phyloP scores from a whole-genome alignment of 225 moss, liverwort and hornwort species.

The Marchantia polymorpha region DNA sequence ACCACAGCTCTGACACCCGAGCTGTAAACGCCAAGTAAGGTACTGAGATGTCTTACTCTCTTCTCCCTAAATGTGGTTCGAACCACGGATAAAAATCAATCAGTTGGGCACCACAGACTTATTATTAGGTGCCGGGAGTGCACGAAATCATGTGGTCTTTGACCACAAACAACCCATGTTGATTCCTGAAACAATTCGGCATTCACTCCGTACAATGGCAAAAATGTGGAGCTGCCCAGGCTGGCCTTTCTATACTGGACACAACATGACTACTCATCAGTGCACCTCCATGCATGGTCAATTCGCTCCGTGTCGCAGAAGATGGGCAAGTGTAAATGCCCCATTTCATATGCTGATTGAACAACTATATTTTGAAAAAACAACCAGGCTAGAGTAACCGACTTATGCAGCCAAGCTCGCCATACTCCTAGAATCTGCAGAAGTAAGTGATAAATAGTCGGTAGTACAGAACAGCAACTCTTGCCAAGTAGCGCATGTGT shows the following conservation, averaged over 20 bases:
- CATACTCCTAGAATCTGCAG: neutral
- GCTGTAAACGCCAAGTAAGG: conserved; percentile 9
- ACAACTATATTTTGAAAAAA: too few species aligned
- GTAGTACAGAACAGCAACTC: neutral
- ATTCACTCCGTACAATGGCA: neutral
- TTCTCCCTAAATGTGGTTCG: neutral
- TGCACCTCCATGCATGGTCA: neutral
- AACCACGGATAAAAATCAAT: conserved; percentile 1
- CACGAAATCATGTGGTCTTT: neutral
- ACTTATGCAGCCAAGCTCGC: neutral
- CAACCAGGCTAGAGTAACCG: neutral
- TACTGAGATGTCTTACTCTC: neutral
- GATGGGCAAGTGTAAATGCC: neutral
- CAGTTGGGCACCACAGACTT: neutral
- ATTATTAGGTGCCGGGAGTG: neutral
- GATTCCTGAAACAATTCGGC: neutral
- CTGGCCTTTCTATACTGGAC: neutral
- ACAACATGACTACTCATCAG: neutral
- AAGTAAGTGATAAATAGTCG: neutral
- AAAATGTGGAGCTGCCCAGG: neutral
- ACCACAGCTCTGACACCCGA: conserved; percentile 12
- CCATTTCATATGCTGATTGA: conserved; percentile 9
- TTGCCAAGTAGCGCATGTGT: neutral
- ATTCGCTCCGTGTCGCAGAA: neutral
- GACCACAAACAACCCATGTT: neutral